Percentiles rank a stretch among this genome's conserved stretches.
These are phyloP conservation scores for Pugionium dolabratum DNA, from an alignment of 345 rosid genomes.

Conservation along the genomic window DNA sequence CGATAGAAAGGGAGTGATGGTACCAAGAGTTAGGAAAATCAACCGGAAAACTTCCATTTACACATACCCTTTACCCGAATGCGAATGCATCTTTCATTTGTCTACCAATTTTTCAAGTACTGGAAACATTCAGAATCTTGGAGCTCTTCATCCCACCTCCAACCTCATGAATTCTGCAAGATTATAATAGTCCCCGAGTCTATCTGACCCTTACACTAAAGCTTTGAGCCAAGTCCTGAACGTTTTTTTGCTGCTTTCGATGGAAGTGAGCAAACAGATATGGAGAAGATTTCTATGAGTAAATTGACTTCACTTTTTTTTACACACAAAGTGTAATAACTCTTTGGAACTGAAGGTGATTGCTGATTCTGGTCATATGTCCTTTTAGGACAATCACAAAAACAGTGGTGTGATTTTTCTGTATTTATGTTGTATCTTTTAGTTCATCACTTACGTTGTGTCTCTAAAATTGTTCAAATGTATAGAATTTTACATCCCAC, in stretches of 20 bases:
- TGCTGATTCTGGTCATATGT: conserved; percentile 9
- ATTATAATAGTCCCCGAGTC: not conserved
- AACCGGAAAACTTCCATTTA: conserved; percentile 87
- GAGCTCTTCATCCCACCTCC: conserved; percentile 37
- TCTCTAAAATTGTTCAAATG: conserved; percentile 26
- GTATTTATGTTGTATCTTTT: conserved; percentile 17
- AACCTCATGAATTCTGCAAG: conserved; percentile 30
- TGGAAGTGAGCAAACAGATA: conserved; percentile 15
- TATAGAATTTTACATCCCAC: conserved; percentile 25
- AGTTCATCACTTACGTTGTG: conserved; percentile 20
- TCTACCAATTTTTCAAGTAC: conserved; percentile 49
- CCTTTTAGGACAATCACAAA: conserved; percentile 14
- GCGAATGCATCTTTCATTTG: conserved; percentile 64
- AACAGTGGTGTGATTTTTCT: conserved; percentile 27
- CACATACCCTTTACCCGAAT: conserved; percentile 84
- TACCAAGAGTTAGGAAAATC: conserved; percentile 76
- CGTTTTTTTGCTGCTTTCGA: conserved; percentile 14
- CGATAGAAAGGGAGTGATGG: conserved; percentile 78
- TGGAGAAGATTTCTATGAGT: conserved; percentile 17
- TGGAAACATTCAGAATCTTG: conserved; percentile 36
- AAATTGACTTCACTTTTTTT: not conserved
- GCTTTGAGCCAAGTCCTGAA: conserved; percentile 22
- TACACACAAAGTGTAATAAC: conserved; percentile 21
- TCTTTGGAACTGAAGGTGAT: conserved; percentile 20
- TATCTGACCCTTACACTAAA: conserved; percentile 25